Evolutionary conservation across 208 protist genomes (phyloP).

Genomic region (Trypanosoma grayi): DNA sequence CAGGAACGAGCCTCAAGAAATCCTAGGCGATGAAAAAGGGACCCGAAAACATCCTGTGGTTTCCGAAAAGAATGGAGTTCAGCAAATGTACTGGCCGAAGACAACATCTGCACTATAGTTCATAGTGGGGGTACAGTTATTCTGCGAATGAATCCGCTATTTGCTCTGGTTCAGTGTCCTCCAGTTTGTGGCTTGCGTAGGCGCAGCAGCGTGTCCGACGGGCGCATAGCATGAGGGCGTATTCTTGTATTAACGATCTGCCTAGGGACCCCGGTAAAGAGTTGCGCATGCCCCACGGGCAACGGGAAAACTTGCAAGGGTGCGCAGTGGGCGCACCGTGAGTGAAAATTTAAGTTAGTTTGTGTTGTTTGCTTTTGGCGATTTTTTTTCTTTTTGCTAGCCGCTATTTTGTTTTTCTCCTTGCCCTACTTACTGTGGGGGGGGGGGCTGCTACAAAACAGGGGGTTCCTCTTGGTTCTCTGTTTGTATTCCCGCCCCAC

Average conservation of each 20-base stretch:
- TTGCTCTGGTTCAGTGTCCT: slow-evolving; percentile 9
- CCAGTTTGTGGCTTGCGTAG: slow-evolving; percentile 24
- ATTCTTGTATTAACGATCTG: slow-evolving; percentile 17
- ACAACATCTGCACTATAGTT: no score
- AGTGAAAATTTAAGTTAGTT: no score
- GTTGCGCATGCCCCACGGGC: neutral
- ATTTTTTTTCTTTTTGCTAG: neutral
- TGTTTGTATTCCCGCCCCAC: no score
- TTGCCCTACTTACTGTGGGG: neutral
- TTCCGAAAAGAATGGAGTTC: neutral
- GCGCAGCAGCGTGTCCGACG: slow-evolving; percentile 7
- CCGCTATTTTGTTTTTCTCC: slow-evolving; percentile 15
- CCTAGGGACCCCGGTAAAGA: slow-evolving; percentile 17
- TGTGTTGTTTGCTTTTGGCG: slow-evolving; percentile 1
- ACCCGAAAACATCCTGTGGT: no score
- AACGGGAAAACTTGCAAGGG: neutral
- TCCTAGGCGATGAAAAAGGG: neutral
- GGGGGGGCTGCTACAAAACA: no score
- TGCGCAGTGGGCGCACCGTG: no score
- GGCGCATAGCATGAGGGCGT: slow-evolving; percentile 16
- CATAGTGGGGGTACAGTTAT: slow-evolving; percentile 7
- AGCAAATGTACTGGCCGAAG: neutral
- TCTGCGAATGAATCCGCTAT: slow-evolving; percentile 3
- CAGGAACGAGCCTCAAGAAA: neutral
- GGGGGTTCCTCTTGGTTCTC: no score